These are phyloP conservation scores for Mollisiaceae sp. DNA, from an alignment of 2,329 filamentous ascomycete genomes.

Conservation along the genomic window DNA sequence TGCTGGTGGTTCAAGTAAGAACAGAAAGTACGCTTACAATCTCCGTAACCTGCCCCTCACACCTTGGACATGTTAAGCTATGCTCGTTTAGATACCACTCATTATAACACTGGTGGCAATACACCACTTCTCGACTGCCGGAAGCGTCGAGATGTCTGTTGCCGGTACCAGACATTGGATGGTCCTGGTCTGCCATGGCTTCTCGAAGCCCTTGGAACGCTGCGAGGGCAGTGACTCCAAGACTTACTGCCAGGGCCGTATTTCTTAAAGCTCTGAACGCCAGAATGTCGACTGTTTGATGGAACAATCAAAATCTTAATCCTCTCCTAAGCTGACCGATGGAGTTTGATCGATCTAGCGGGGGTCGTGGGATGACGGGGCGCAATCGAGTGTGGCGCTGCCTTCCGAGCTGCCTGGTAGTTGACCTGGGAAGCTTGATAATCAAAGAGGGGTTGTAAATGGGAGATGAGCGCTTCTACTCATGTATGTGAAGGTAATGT, in stretches of 20 bases:
- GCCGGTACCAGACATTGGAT: conserved; percentile 20
- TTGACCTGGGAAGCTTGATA: conserved; percentile 26
- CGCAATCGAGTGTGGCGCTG: conserved; percentile 29
- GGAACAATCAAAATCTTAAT: neutral
- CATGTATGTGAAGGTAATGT: neutral
- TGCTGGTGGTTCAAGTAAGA: neutral
- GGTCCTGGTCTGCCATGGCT: conserved; percentile 44
- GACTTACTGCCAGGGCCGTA: conserved; percentile 60
- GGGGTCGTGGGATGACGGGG: conserved; percentile 16
- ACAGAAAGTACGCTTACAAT: conserved; percentile 67
- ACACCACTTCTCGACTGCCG: conserved; percentile 72
- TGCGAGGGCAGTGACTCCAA: conserved; percentile 62
- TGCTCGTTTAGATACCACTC: conserved; percentile 81
- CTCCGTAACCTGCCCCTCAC: conserved; percentile 79
- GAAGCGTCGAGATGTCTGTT: conserved; percentile 55
- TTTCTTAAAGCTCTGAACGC: conserved; percentile 61
- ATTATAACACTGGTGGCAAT: conserved; percentile 79
- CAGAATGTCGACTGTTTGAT: conserved; percentile 48
- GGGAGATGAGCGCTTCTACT: neutral
- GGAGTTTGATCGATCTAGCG: conserved; percentile 1
- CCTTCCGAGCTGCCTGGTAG: conserved; percentile 20
- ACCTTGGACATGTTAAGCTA: conserved; percentile 76
- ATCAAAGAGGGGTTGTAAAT: conserved; percentile 22
- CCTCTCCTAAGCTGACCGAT: neutral
- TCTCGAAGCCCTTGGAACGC: conserved; percentile 54